Conservation (phyloP, 169 alveolate genomes). For the Theileria sp. region DNA sequence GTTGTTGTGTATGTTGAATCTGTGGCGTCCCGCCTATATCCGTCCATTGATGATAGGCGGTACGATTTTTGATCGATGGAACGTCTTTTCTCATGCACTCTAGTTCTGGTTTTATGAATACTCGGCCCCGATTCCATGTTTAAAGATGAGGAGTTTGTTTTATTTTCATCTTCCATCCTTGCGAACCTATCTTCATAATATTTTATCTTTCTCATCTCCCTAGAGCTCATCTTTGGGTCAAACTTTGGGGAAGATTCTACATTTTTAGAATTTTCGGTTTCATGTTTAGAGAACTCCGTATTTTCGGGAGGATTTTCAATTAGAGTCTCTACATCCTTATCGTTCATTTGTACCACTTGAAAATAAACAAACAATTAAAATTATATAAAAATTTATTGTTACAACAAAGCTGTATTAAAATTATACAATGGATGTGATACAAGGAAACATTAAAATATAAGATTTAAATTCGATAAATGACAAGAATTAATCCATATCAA, state of each 20-base stretch:
- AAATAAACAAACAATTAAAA: conserved; percentile 10
- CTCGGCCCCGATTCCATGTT: background rate
- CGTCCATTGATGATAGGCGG: background rate
- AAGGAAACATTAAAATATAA: background rate
- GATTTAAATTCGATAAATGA: background rate
- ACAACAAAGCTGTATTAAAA: background rate
- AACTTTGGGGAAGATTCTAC: conserved; percentile 28
- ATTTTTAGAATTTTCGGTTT: background rate
- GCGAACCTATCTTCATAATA: conserved; percentile 77
- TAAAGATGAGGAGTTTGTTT: background rate
- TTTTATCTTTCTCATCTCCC: conserved; percentile 72
- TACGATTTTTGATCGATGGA: background rate
- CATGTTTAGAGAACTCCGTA: background rate
- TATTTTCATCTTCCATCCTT: conserved; percentile 66
- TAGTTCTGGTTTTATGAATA: background rate
- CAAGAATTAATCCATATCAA: background rate
- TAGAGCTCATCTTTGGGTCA: conserved; percentile 70
- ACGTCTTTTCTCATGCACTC: background rate
- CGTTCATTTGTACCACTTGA: background rate
- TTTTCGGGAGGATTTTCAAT: background rate
- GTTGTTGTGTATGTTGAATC: background rate
- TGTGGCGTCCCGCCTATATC: background rate
- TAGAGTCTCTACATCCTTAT: background rate
- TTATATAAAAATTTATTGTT: background rate
- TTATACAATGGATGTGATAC: background rate